A percentile compares a stretch with the other conserved stretches of the same genome.
These are phyloP conservation scores for Gigaspora rosea DNA, from an alignment of 192 early-diverging fungal species.

Conservation along the genomic window DNA sequence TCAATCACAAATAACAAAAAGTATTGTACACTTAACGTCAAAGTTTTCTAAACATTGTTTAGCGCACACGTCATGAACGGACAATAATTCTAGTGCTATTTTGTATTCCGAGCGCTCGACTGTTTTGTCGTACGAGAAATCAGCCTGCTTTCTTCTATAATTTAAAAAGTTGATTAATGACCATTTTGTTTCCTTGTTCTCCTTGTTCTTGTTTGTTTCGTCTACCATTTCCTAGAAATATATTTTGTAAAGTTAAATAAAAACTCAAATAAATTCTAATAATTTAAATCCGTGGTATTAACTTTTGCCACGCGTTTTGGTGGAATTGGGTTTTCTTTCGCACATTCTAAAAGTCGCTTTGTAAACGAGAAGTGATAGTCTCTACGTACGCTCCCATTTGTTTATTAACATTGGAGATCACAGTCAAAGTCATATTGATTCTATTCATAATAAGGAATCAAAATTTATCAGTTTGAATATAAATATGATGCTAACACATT, in stretches of 20 bases:
- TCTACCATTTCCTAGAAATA: too few species aligned
- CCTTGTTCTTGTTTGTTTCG: too few species aligned
- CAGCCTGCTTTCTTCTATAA: not conserved
- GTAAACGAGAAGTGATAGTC: not conserved
- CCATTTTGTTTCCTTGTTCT: not conserved
- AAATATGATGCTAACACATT: not conserved
- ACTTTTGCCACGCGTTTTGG: too few species aligned
- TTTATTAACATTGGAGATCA: not conserved
- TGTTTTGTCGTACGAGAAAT: not conserved
- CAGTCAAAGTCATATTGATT: slow-evolving; percentile 6
- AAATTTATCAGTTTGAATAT: slow-evolving; percentile 16
- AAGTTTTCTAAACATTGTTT: slow-evolving; percentile 8
- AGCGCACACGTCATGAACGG: not conserved
- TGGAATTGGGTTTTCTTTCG: not conserved
- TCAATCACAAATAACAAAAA: not conserved
- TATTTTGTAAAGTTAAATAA: too few species aligned
- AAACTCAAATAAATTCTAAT: too few species aligned
- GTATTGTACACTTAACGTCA: slow-evolving; percentile 6
- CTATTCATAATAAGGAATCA: slow-evolving; percentile 13
- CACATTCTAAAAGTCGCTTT: too few species aligned
- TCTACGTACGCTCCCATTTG: not conserved
- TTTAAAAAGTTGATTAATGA: slow-evolving; percentile 13
- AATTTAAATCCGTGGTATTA: too few species aligned
- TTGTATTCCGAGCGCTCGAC: slow-evolving; percentile 5
- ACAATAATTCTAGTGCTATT: slow-evolving; percentile 16